Conservation (phyloP, 1,284 basidiomycete species). For the Tremellales sp. region DNA sequence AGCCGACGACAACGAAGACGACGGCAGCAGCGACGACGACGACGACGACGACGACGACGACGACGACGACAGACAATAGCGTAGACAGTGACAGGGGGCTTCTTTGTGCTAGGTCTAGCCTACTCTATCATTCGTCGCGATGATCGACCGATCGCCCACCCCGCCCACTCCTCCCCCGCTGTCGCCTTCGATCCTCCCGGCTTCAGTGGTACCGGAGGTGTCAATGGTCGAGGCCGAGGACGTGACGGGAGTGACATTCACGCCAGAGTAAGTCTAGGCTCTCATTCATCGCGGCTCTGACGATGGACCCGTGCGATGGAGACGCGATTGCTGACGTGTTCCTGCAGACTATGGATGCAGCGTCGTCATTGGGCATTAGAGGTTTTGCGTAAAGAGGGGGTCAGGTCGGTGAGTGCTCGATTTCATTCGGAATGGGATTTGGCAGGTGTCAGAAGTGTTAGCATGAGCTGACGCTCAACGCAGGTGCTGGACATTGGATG, state of each 20-base stretch:
- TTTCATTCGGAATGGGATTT: too few relatives aligned
- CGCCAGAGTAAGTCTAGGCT: conserved; percentile 39
- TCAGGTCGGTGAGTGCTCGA: conserved; percentile 30
- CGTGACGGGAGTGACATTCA: conserved; percentile 45
- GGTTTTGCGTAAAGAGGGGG: conserved; percentile 37
- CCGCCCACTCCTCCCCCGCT: conserved; percentile 11
- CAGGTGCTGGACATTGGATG: conserved; percentile 48
- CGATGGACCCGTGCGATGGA: background rate
- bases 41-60: too few relatives aligned
- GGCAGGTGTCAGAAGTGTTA: too few relatives aligned
- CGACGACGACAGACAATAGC: too few relatives aligned
- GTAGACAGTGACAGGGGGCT: too few relatives aligned
- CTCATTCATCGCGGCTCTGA: background rate
- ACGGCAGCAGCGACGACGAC: too few relatives aligned
- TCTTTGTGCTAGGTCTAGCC: too few relatives aligned
- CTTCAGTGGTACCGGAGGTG: conserved; percentile 27
- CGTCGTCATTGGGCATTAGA: conserved; percentile 45
- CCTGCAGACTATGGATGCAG: conserved; percentile 44
- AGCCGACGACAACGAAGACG: too few relatives aligned
- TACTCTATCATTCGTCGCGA: too few relatives aligned
- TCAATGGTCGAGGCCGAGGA: conserved; percentile 46
- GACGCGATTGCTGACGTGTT: background rate
- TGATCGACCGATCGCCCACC: background rate
- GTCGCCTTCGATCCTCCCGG: conserved; percentile 13
- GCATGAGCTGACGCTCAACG: too few relatives aligned